Evolutionary conservation across 768 basidiomycete genomes (phyloP).

Genomic region (Cystobasidium ongulense): DNA sequence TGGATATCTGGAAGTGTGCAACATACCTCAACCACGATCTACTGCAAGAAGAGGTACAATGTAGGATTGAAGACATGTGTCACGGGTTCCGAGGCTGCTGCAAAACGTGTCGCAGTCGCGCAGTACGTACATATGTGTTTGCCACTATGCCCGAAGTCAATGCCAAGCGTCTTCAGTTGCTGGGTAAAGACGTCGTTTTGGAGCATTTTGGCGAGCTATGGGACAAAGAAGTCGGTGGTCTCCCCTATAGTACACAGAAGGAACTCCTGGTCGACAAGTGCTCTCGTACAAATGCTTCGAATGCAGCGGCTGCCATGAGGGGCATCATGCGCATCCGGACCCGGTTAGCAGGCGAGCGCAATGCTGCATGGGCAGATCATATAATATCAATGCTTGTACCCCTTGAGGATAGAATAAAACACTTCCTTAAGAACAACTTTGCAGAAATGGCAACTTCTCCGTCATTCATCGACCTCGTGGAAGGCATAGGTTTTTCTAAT

Average conservation of each 20-base stretch:
- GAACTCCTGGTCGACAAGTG: constrained; percentile 64
- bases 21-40: constrained; percentile 66
- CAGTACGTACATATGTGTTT: constrained; percentile 76
- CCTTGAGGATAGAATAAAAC: constrained; percentile 59
- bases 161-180: constrained; percentile 61
- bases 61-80: constrained; percentile 77
- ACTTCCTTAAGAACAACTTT: constrained; percentile 55
- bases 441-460: constrained; percentile 59
- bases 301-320: constrained; percentile 62
- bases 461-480: constrained; percentile 70
- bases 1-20: constrained; percentile 76
- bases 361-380: constrained; percentile 55
- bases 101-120: constrained; percentile 66
- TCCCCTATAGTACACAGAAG: constrained; percentile 61
- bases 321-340: constrained; percentile 50
- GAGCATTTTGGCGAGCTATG: constrained; percentile 81
- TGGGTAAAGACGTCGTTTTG: constrained; percentile 66
- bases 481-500: constrained; percentile 58
- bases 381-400: constrained; percentile 60
- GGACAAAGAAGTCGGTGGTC: constrained; percentile 66
- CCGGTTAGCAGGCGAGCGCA: constrained; percentile 40
- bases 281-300: constrained; percentile 59
- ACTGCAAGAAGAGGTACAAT: constrained; percentile 70
- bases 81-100: constrained; percentile 83
- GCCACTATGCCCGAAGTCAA: constrained; percentile 66